These are phyloP conservation scores for Penicillium fuscoglaucum DNA, from an alignment of 2,329 filamentous ascomycete genomes.

Conservation along the genomic window DNA sequence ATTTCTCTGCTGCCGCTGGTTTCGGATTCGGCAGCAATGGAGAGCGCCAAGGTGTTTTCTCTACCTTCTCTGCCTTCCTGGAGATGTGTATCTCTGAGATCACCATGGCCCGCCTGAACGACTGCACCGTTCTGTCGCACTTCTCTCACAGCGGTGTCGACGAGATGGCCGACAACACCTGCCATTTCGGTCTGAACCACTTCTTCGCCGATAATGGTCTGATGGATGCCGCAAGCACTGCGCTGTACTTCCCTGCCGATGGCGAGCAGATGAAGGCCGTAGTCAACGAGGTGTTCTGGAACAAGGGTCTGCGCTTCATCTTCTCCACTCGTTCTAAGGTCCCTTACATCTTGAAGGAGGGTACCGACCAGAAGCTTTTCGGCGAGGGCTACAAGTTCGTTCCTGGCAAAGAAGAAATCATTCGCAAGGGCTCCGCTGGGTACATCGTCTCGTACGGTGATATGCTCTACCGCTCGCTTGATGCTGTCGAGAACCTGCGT, in stretches of 20 bases:
- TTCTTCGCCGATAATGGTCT: constrained; percentile 46
- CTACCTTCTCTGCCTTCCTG: constrained; percentile 44
- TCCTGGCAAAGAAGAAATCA: constrained; percentile 41
- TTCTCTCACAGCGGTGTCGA: constrained; percentile 45
- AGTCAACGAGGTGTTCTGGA: constrained; percentile 41
- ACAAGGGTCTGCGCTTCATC: constrained; percentile 39
- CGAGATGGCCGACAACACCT: constrained; percentile 46
- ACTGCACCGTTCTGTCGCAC: constrained; percentile 41
- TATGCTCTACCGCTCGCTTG: constrained; percentile 44
- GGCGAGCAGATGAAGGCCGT: constrained; percentile 44
- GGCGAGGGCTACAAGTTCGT: constrained; percentile 40
- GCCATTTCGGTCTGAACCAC: constrained; percentile 45
- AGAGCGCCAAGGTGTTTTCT: constrained; percentile 41
- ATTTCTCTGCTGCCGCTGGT: constrained; percentile 44
- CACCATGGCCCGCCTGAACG: constrained; percentile 44
- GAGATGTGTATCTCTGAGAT: constrained; percentile 46
- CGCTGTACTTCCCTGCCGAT: constrained; percentile 44
- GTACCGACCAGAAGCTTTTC: constrained; percentile 37
- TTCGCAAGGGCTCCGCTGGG: constrained; percentile 39
- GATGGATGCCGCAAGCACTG: constrained; percentile 38
- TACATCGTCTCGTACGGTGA: constrained; percentile 44
- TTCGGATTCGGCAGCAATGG: constrained; percentile 42
- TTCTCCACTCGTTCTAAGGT: constrained; percentile 44
- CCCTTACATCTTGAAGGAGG: constrained; percentile 42
- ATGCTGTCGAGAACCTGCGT: constrained; percentile 41